A percentile compares a stretch with the other conserved stretches of the same genome.
Conservation (phyloP, 345 rosid genomes). For the Fremontodendron californicum region DNA sequence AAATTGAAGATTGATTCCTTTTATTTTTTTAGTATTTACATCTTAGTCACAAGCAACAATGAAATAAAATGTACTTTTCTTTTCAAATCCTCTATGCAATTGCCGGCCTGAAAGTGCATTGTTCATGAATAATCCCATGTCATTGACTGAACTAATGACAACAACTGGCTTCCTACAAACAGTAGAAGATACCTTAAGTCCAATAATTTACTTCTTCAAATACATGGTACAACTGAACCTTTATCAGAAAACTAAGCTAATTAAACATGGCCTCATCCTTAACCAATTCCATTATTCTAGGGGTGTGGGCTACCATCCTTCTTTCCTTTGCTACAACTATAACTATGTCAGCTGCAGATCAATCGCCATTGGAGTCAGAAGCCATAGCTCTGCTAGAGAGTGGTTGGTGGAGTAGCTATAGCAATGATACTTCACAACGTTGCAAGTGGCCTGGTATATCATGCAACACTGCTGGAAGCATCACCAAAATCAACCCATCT, state of each 20-base stretch:
- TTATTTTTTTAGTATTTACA: too few species aligned
- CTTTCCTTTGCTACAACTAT: neutral
- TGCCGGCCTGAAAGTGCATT: too few species aligned
- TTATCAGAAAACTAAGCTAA: neutral
- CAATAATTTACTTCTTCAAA: too few species aligned
- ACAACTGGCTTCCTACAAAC: too few species aligned
- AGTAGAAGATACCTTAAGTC: too few species aligned
- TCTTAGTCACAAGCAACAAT: too few species aligned
- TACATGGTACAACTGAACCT: too few species aligned
- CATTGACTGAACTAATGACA: too few species aligned
- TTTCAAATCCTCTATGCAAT: too few species aligned
- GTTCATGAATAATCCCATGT: too few species aligned
- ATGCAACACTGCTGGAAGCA: neutral
- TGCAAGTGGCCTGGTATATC: neutral
- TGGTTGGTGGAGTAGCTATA: neutral
- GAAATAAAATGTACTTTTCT: too few species aligned
- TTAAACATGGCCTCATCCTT: neutral
- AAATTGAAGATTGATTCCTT: too few species aligned
- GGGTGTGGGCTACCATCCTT: conserved; percentile 6
- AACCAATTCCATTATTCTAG: neutral
- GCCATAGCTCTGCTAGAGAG: neutral
- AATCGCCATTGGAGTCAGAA: neutral
- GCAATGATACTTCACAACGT: neutral
- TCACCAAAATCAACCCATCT: neutral
- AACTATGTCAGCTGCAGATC: neutral